Conservation (phyloP, 2,329 filamentous ascomycete species). For the Beauveria australis region DNA sequence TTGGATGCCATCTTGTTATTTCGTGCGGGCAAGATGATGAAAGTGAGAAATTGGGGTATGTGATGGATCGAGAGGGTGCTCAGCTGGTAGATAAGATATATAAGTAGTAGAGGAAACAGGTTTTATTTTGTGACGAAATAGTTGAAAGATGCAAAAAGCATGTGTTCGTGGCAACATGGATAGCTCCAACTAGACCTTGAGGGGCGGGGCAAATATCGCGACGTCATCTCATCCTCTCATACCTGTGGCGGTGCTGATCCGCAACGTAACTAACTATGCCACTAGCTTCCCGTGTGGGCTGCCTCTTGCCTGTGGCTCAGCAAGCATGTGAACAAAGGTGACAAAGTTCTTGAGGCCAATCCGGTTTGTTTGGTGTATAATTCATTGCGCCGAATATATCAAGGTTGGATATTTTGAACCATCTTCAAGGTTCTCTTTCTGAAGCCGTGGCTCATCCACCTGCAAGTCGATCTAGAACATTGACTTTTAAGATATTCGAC, state of each 20-base stretch:
- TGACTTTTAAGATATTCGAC: too few relatives aligned
- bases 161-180: slow-evolving; percentile 5
- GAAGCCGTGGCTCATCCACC: too few relatives aligned
- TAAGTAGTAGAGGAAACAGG: background rate
- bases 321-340: background rate
- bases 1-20: slow-evolving; percentile 44
- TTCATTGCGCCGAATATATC: background rate
- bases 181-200: background rate
- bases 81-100: background rate
- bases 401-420: too few relatives aligned
- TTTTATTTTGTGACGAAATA: background rate
- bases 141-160: slow-evolving; percentile 4
- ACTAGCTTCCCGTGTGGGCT: background rate
- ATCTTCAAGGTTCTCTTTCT: too few relatives aligned
- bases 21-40: slow-evolving; percentile 6
- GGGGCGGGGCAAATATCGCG: slow-evolving; percentile 11
- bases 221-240: background rate
- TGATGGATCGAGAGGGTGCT: background rate
- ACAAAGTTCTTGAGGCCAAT: background rate
- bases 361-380: background rate
- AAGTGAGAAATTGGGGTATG: background rate
- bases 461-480: too few relatives aligned
- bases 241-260: slow-evolving; percentile 10
- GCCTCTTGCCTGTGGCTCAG: slow-evolving; percentile 1
- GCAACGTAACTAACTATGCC: background rate